phyloP scores from a whole-genome alignment of 345 rosid genomes.

The Brassica rapa region DNA sequence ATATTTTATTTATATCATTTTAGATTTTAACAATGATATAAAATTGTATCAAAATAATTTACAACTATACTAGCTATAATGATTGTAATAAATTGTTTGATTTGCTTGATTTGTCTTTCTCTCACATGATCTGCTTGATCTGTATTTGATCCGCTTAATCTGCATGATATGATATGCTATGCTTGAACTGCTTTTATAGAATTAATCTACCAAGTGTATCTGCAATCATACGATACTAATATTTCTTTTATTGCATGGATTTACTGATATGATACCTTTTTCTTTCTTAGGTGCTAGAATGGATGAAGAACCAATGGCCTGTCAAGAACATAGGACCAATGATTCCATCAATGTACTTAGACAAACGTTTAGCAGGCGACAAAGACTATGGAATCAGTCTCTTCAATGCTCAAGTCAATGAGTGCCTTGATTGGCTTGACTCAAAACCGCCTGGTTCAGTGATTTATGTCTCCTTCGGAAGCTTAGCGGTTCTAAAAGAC shows the following conservation, averaged over 20 bases:
- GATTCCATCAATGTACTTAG: slow-evolving; percentile 57
- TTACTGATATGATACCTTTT: not conserved
- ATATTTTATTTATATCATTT: too few relatives aligned
- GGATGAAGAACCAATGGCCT: slow-evolving; percentile 50
- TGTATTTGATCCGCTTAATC: too few relatives aligned
- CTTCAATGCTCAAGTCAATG: slow-evolving; percentile 45
- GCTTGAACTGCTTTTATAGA: not conserved
- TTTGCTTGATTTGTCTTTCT: too few relatives aligned
- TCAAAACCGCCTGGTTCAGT: slow-evolving; percentile 48
- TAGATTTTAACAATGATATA: too few relatives aligned
- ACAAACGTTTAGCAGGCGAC: slow-evolving; percentile 48
- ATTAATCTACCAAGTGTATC: not conserved
- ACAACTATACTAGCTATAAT: too few relatives aligned
- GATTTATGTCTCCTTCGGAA: slow-evolving; percentile 54
- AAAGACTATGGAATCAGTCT: slow-evolving; percentile 54
- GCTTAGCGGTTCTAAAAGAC: slow-evolving; percentile 46
- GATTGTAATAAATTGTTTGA: too few relatives aligned
- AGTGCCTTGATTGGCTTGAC: slow-evolving; percentile 56
- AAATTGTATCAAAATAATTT: too few relatives aligned
- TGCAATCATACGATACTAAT: not conserved
- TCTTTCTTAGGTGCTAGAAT: slow-evolving; percentile 38
- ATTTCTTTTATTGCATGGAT: not conserved
- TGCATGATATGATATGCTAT: too few relatives aligned
- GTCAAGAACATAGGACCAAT: slow-evolving; percentile 54
- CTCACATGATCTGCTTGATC: too few relatives aligned